Conservation (phyloP, 805 yeast genomes). For the Schizosaccharomyces japonicus region DNA sequence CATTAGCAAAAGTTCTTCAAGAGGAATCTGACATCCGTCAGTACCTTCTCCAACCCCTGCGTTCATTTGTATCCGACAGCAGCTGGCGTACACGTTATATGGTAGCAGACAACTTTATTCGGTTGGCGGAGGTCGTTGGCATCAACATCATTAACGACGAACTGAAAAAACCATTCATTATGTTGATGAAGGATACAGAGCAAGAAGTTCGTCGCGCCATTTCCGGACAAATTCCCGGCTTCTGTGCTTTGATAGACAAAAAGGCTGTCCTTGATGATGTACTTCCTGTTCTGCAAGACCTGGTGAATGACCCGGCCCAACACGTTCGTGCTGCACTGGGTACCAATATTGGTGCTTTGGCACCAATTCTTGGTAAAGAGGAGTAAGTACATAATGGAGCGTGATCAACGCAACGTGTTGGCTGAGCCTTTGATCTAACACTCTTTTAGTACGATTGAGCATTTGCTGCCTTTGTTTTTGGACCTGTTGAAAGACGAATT, state of each 20-base stretch:
- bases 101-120: slow-evolving; percentile 83
- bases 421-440: too few relatives aligned
- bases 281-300: slow-evolving; percentile 58
- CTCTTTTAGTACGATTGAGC: slow-evolving; percentile 35
- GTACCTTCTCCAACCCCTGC: slow-evolving; percentile 23
- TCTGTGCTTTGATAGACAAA: slow-evolving; percentile 17
- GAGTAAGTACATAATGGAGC: slow-evolving; percentile 15
- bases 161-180: slow-evolving; percentile 46
- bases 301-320: slow-evolving; percentile 79
- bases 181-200: slow-evolving; percentile 71
- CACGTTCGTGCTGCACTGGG: slow-evolving; percentile 85
- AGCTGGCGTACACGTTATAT: slow-evolving; percentile 97
- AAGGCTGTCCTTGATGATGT: slow-evolving; percentile 40
- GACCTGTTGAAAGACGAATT: slow-evolving; percentile 90
- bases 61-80: slow-evolving; percentile 58
- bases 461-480: slow-evolving; percentile 64
- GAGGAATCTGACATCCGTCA: slow-evolving; percentile 9
- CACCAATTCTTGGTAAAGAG: slow-evolving; percentile 67
- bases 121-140: slow-evolving; percentile 37
- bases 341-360: slow-evolving; percentile 59
- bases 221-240: slow-evolving; percentile 63
- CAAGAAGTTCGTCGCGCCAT: slow-evolving; percentile 92
- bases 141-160: slow-evolving; percentile 26
- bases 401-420: too few relatives aligned
- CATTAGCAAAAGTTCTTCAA: slow-evolving; percentile 30